Evolutionary conservation across 2,329 filamentous ascomycete genomes (phyloP), one percentile per base, ranked within the genome.

Genomic region (Chrysoporthe austroafricana): DNA sequence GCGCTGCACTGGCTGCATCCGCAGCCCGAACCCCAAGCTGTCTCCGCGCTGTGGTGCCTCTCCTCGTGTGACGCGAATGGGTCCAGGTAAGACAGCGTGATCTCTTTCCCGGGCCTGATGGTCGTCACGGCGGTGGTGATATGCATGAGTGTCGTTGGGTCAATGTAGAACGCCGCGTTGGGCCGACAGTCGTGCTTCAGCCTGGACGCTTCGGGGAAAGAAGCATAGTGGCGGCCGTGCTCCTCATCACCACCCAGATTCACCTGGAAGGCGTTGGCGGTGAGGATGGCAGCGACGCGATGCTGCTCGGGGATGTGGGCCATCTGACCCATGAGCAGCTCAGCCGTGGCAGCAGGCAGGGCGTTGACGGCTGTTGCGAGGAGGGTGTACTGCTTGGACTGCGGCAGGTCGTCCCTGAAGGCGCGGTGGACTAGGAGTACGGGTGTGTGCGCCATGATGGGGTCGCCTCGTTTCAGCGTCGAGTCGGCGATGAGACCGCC

Each of bases 121-220:
- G 79, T 75, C 39, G 77, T 77, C 36, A 75, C 76, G 4, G 80
- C 79, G 26, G 78, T 71, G 9, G 76, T 76, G 43, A 73, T 77
- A 64, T 80, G 78, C n/a, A 77, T 78, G 32, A 77, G 72, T 68
- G 78, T 76, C 11, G 68, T 64, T 46, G 79, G 72, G 59, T 67
- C 77, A 76, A 71, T 79, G 78, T 67, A 77, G 75, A 34, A 79
- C 43, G 67, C 79, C 77, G 64, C 34, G 16, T 80, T 81, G 39
- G 79, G 79, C 52, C 79, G 73, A 60, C 79, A 81, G 69, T 80
- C 78, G 61, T 81, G 79, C 63, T 81, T 81, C 8, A 80, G 71
- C 50, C 72, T 72, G 36, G 76, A 75, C 2, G 78, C 73, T 21
- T 79, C 76, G 4, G 78, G 77, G 60, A 76, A 81, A 11, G 71